Evolutionary conservation across 257 asterid species (phyloP), one percentile per base, ranked within the genome.

Genomic region (Ajuga chamaepitys): DNA sequence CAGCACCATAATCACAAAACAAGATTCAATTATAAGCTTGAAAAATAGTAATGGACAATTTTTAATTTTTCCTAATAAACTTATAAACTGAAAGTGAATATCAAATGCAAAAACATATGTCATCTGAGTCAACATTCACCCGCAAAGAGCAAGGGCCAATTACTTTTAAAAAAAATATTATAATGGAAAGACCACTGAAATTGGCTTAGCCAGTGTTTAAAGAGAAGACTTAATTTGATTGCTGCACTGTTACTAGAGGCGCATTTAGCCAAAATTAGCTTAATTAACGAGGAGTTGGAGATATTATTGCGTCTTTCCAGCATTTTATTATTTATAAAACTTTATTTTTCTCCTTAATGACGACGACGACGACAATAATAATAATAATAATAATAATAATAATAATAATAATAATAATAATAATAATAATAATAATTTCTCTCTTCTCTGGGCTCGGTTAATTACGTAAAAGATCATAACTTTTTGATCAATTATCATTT

Each of bases 41-140:
- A n/a, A n/a, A n/a, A n/a, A n/a, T n/a, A 44, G 66, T 54, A 61
- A 24, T 55, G 1, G 4, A 37, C 9, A 14, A 10, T 30, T 44
- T 44, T 17, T 42, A 18, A 44, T 63, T 60, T 26, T 14, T 30
- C 32, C 4, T 45, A 18, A 21, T 12, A 53, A 3, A 54, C 7
- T 62, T 62, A 53, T 20, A 30, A 24, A 66, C 28, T 25, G 17
- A n/a, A 22, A 20, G 14, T 13, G n/a, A 38, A 9, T 1, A 16
- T 24, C 21, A 18, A 37, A 41, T 21, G 11, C 60, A 51, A 18
- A 67, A 67, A 28, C n/a, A n/a, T n/a, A 42, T 57, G 67, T 58
- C 6, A 58, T 48, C 68, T 60, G 75, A 74, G 63, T 55, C 70
- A 26, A 61, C 71, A 62, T 14, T 35, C 65, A 58, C 63, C 41